These are phyloP conservation scores for Citrus reticulata DNA, from an alignment of 345 rosid species.

Conservation along the genomic window DNA sequence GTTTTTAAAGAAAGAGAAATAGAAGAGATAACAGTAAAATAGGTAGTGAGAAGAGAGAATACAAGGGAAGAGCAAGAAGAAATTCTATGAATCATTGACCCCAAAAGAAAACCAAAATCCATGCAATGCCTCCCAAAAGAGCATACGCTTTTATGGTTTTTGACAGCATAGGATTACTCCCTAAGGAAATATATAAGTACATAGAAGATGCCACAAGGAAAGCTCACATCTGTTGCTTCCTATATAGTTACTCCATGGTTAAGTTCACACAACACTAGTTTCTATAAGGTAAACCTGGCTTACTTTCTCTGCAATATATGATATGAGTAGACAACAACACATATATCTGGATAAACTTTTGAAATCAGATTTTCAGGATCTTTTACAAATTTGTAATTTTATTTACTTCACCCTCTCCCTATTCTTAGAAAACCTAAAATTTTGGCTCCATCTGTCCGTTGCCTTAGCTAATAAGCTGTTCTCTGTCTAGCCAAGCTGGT, in stretches of 20 bases:
- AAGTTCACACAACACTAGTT: neutral
- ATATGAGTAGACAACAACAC: neutral
- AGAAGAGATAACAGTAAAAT: neutral
- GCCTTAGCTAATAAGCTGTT: neutral
- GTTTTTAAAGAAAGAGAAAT: neutral
- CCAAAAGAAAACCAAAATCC: neutral
- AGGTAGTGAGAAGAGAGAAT: neutral
- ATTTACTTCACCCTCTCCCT: too few species aligned
- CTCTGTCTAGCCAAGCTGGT: neutral
- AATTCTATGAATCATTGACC: neutral
- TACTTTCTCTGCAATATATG: neutral
- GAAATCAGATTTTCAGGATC: neutral
- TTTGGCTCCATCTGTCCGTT: too few species aligned
- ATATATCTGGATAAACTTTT: neutral
- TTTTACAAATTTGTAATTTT: too few species aligned
- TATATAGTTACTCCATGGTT: neutral
- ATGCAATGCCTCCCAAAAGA: neutral
- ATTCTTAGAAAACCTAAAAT: too few species aligned
- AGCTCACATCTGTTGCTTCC: neutral
- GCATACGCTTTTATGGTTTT: neutral
- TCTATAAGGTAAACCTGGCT: neutral
- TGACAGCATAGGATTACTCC: neutral
- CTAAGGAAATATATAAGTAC: neutral
- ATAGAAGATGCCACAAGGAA: neutral
- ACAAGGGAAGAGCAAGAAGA: neutral